Conservation (phyloP, 805 yeast genomes). For the Yamadazyma insecticola region DNA sequence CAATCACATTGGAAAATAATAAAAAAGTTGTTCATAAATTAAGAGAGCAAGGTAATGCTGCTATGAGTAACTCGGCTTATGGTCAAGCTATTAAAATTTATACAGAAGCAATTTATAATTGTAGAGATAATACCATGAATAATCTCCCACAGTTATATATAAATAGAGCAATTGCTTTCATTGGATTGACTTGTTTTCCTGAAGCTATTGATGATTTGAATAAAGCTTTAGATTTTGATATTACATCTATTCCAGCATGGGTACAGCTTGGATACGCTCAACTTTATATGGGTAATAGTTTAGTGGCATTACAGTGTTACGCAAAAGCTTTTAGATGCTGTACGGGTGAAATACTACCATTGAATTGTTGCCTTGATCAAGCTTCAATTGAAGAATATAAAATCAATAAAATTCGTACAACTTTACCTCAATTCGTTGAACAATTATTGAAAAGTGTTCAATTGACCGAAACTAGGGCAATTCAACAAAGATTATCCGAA, state of each 20-base stretch:
- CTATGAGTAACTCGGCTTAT: slow-evolving; percentile 30
- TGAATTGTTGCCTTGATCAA: slow-evolving; percentile 9
- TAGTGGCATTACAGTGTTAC: slow-evolving; percentile 30
- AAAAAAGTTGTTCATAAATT: slow-evolving; percentile 9
- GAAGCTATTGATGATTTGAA: slow-evolving; percentile 37
- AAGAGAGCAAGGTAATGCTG: slow-evolving; percentile 39
- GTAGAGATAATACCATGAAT: slow-evolving; percentile 11
- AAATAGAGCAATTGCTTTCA: slow-evolving; percentile 38
- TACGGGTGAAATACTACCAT: slow-evolving; percentile 29
- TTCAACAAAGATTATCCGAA: slow-evolving; percentile 27
- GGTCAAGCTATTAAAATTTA: slow-evolving; percentile 37
- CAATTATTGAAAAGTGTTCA: slow-evolving; percentile 28
- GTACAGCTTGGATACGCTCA: slow-evolving; percentile 41
- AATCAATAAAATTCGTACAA: slow-evolving; percentile 15
- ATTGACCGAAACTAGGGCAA: slow-evolving; percentile 33
- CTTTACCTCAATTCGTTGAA: slow-evolving; percentile 37
- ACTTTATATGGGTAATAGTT: slow-evolving; percentile 33
- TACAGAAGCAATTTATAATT: slow-evolving; percentile 29
- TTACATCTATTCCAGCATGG: slow-evolving; percentile 39
- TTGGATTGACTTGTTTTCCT: slow-evolving; percentile 35
- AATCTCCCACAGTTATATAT: slow-evolving; percentile 29
- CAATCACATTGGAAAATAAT: not conserved
- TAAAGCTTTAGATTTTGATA: slow-evolving; percentile 24
- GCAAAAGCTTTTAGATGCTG: slow-evolving; percentile 24
- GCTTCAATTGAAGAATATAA: slow-evolving; percentile 15